phyloP scores from a whole-genome alignment of 140 eudicot genomes.

The Senecio squalidus region DNA sequence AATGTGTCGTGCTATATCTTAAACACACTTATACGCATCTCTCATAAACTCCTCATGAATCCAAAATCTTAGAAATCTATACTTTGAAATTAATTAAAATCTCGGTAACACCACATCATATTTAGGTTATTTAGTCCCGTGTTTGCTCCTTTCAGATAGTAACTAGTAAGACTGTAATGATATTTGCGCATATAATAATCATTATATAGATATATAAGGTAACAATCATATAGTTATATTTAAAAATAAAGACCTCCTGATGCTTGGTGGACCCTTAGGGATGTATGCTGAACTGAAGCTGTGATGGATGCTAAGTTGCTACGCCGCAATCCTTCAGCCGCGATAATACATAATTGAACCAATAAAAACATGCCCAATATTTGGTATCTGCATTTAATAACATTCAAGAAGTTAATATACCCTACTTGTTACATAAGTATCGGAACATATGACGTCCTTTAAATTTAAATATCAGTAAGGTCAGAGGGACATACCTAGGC shows the following conservation, averaged over 20 bases:
- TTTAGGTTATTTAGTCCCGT: not conserved
- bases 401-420: not conserved
- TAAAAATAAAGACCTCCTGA: constrained; percentile 54
- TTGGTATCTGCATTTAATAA: constrained; percentile 74
- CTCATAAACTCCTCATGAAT: not conserved
- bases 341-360: constrained; percentile 84
- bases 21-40: not conserved
- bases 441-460: not conserved
- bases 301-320: constrained; percentile 78
- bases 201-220: not conserved
- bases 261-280: constrained; percentile 58
- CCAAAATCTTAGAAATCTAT: not conserved
- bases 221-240: constrained; percentile 1
- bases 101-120: not conserved
- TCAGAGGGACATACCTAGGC: constrained; percentile 59
- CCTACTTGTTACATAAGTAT: not conserved
- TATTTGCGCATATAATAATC: constrained; percentile 6
- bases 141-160: constrained; percentile 4
- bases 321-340: constrained; percentile 93
- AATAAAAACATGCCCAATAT: constrained; percentile 88
- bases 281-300: constrained; percentile 65
- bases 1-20: not conserved
- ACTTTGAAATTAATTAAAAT: not conserved
- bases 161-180: constrained; percentile 1
- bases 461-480: not conserved